Evolutionary conservation across 192 early-diverging fungal genomes (phyloP), one percentile per base, ranked within the genome.

Genomic region (Umbelopsis vinacea): DNA sequence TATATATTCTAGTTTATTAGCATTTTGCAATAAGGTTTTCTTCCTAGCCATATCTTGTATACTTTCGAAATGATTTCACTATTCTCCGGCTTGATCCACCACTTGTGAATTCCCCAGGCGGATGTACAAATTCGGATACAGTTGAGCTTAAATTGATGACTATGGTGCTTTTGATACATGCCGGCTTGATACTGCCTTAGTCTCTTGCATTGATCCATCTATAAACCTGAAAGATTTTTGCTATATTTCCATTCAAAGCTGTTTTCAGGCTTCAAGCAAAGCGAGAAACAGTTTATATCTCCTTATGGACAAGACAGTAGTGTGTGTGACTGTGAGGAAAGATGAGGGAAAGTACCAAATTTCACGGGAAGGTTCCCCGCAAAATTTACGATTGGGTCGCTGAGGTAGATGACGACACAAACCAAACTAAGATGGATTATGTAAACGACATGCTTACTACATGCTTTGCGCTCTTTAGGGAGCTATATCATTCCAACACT

Each of bases 301-400:
- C 57, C 57, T 35, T 63, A 37, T 63, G 33, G 57, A 37, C 11
- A 50, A 50, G 48, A 21, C 17, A 50, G 6, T 12, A 50, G 48
- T 17, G 15, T 3, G 17, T 50, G 48, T 50, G 48, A 50, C 48
- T 17, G 48, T 17, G n/a, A 5, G 15, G 15, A 6, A 15, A 21
- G 48, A 50, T 10, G n/a, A 50, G 9, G n/a, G 48, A 17, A n/a
- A 21, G 19, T 50, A 6, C 17, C 15, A 6, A 6, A 3, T 6
- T 21, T 50, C 5, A 17, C n/a, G n/a, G 48, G 48, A 21, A 24
- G 19, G 5, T n/a, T 29, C 57, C 57, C 33, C 57, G n/a, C 57
- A 63, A 63, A 63, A 63, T 63, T 63, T 63, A 63, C 57, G 57
- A 63, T 63, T 63, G 57, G 33, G 33, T 14, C 12, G 14, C 19